phyloP scores from a whole-genome alignment of 306 rosid species.

The Luffa aegyptiaca region DNA sequence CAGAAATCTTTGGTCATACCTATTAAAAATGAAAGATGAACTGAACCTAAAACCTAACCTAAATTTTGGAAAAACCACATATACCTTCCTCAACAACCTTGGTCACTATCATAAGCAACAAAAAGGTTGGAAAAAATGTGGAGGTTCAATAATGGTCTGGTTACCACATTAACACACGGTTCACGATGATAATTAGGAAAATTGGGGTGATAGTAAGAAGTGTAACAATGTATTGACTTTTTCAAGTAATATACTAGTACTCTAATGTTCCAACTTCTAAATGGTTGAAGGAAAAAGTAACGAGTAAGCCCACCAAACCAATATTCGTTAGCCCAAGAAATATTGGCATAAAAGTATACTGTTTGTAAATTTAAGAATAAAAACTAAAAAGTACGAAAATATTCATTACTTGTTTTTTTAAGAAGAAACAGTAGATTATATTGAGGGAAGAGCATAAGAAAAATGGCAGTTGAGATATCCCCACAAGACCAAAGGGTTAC shows the following conservation, averaged over 20 bases:
- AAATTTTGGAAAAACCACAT: neutral
- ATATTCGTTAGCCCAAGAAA: neutral
- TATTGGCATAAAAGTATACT: neutral
- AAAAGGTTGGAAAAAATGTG: neutral
- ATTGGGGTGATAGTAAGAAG: neutral
- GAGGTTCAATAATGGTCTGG: neutral
- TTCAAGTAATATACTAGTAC: neutral
- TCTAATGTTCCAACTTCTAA: neutral
- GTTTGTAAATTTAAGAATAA: neutral
- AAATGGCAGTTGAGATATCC: neutral
- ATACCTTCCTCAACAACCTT: neutral
- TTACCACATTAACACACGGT: neutral
- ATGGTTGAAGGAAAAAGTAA: neutral
- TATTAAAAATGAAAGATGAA: slow-evolving; percentile 3
- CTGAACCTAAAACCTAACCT: neutral
- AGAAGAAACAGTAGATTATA: neutral
- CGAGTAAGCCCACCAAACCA: neutral
- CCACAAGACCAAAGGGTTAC: neutral
- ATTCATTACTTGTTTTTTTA: neutral
- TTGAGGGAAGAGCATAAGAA: neutral
- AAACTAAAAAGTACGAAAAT: neutral
- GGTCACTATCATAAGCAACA: neutral
- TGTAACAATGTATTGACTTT: neutral
- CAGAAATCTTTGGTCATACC: neutral
- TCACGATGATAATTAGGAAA: neutral